These are phyloP conservation scores for Chlorella sp. DNA, from an alignment of 139 green algal species.

Conservation along the genomic window DNA sequence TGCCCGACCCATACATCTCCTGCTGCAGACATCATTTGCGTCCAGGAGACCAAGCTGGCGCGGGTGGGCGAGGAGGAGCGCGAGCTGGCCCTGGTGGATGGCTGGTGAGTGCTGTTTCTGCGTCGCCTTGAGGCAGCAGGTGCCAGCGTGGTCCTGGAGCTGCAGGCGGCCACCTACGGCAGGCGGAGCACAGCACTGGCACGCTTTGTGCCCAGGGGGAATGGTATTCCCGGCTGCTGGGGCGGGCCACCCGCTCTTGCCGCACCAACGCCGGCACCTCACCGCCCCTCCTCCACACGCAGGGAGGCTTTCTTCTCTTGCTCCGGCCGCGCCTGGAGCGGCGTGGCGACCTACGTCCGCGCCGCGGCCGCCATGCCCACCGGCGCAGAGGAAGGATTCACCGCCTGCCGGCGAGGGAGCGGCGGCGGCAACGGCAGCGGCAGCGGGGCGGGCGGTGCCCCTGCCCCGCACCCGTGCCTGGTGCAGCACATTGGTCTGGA, in stretches of 20 bases:
- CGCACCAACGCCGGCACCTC: not conserved
- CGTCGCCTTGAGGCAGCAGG: not conserved
- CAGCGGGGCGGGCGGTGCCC: no score
- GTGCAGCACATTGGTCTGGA: not conserved
- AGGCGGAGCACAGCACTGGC: not conserved
- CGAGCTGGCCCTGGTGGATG: slow-evolving; percentile 51
- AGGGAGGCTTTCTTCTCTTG: slow-evolving; percentile 73
- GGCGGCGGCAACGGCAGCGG: not conserved
- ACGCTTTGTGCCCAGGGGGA: not conserved
- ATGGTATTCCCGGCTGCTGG: not conserved
- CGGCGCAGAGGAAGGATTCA: slow-evolving; percentile 54
- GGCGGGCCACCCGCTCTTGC: no score
- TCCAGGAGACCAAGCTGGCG: slow-evolving; percentile 71
- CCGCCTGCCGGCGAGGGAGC: slow-evolving; percentile 6
- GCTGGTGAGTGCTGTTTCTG: slow-evolving; percentile 48
- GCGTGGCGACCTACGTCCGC: slow-evolving; percentile 62
- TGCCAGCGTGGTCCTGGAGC: not conserved
- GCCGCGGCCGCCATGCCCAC: slow-evolving; percentile 33
- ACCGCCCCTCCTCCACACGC: not conserved
- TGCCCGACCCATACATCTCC: no score
- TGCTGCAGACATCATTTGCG: slow-evolving; percentile 51
- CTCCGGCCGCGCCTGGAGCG: slow-evolving; percentile 48
- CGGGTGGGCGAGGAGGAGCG: slow-evolving; percentile 42
- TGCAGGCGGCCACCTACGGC: not conserved
- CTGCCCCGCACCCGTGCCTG: not conserved